Conservation (phyloP, 345 rosid genomes). For the Eucalyptus cladocalyx region DNA sequence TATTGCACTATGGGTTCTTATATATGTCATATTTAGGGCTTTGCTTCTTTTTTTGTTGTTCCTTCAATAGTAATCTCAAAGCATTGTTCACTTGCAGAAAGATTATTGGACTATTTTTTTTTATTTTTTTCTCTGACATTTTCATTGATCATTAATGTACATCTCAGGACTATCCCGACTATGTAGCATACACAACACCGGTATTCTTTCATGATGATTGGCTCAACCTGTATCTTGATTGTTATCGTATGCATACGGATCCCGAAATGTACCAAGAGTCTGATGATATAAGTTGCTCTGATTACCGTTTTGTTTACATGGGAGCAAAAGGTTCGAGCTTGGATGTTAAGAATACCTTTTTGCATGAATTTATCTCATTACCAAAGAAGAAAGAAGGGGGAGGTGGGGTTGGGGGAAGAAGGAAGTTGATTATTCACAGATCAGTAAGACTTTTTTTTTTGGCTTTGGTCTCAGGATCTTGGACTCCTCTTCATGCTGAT, state of each 20-base stretch:
- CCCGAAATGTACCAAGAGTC: slow-evolving; percentile 25
- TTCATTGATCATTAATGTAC: slow-evolving; percentile 4
- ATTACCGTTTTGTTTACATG: slow-evolving; percentile 92
- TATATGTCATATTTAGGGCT: not conserved
- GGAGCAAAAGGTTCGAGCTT: slow-evolving; percentile 76
- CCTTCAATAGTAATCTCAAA: not conserved
- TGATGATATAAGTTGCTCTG: slow-evolving; percentile 72
- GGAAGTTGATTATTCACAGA: not conserved
- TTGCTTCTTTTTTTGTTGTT: not conserved
- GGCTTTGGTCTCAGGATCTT: slow-evolving; percentile 57
- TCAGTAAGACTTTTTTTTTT: not conserved
- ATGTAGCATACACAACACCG: slow-evolving; percentile 63
- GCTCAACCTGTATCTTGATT: slow-evolving; percentile 81
- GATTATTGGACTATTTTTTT: not conserved
- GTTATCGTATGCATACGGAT: slow-evolving; percentile 54
- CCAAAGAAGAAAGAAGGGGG: not conserved
- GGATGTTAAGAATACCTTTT: not conserved
- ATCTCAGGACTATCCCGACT: slow-evolving; percentile 82
- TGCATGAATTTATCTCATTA: not conserved
- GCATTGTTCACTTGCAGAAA: not conserved
- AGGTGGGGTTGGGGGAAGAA: not conserved
- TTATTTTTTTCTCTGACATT: not conserved
- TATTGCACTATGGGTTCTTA: not conserved
- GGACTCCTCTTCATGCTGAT: slow-evolving; percentile 98
- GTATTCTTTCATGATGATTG: slow-evolving; percentile 67